These are phyloP conservation scores for Carex myosuroides DNA, from an alignment of 176 grass and related monocot genomes.

Conservation along the genomic window DNA sequence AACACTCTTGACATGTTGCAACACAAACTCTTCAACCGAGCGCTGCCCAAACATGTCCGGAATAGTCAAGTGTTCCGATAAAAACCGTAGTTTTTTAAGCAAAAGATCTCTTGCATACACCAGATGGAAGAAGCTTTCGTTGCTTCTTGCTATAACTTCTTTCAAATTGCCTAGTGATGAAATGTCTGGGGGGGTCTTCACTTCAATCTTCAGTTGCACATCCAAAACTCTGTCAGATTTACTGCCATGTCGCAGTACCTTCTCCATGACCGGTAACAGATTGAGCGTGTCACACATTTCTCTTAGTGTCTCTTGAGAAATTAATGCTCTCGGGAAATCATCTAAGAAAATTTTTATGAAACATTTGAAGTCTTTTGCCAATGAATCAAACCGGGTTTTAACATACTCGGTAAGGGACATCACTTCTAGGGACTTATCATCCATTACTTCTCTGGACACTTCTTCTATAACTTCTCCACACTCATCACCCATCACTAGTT, in stretches of 20 bases:
- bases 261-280: slow-evolving; percentile 4
- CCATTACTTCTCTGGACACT: not conserved
- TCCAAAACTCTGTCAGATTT: slow-evolving; percentile 1
- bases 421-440: not conserved
- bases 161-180: slow-evolving; percentile 16
- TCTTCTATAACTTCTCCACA: not conserved
- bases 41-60: slow-evolving; percentile 11
- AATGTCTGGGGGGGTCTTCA: too few relatives aligned
- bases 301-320: slow-evolving; percentile 8
- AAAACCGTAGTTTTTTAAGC: not conserved
- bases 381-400: not conserved
- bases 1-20: slow-evolving; percentile 31
- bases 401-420: slow-evolving; percentile 28
- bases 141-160: not conserved
- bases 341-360: slow-evolving; percentile 18
- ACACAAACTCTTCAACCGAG: slow-evolving; percentile 25
- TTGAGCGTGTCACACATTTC: not conserved
- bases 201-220: slow-evolving; percentile 11
- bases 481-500: not conserved
- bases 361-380: not conserved
- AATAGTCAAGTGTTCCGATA: slow-evolving; percentile 25
- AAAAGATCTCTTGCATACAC: slow-evolving; percentile 15
- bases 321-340: slow-evolving; percentile 36
- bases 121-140: not conserved
- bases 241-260: not conserved